Conservation (phyloP, 495 filamentous ascomycete species). For the Aspergillus heteromorphus region DNA sequence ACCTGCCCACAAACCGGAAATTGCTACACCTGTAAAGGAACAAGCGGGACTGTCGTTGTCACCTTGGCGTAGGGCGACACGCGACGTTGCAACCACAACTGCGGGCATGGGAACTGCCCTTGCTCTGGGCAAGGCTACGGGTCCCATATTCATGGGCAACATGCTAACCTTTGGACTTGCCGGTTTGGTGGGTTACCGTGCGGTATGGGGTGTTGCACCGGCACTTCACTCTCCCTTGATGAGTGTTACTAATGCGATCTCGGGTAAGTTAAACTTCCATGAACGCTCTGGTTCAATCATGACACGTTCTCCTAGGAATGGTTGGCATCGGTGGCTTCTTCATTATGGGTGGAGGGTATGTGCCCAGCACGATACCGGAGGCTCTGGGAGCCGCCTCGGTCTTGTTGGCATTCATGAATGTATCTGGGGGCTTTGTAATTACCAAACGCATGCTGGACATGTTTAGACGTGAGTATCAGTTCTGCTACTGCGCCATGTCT, state of each 20-base stretch:
- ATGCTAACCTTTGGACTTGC: conserved; percentile 74
- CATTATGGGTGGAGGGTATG: conserved; percentile 69
- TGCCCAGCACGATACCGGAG: conserved; percentile 72
- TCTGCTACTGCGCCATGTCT: neutral
- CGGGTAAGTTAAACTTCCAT: conserved; percentile 34
- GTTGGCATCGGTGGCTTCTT: conserved; percentile 79
- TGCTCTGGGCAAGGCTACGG: conserved; percentile 68
- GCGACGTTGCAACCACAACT: conserved; percentile 63
- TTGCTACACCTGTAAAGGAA: conserved; percentile 46
- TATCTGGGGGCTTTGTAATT: conserved; percentile 77
- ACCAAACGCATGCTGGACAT: conserved; percentile 90
- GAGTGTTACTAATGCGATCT: conserved; percentile 84
- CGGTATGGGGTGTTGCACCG: conserved; percentile 72
- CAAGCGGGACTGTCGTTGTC: conserved; percentile 59
- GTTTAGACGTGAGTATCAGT: conserved; percentile 57
- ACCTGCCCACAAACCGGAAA: conserved; percentile 50
- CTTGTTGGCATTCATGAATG: conserved; percentile 74
- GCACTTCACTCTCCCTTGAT: conserved; percentile 78
- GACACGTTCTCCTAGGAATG: conserved; percentile 44
- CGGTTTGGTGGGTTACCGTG: conserved; percentile 72
- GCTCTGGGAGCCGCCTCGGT: conserved; percentile 70
- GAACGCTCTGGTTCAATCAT: neutral
- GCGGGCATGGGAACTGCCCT: conserved; percentile 67
- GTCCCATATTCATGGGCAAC: conserved; percentile 76
- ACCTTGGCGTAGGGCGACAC: conserved; percentile 68